Evolutionary conservation across 495 filamentous ascomycete species (phyloP), one percentile per base, ranked within the genome.

Genomic region (Lasiosphaeris hirsuta): DNA sequence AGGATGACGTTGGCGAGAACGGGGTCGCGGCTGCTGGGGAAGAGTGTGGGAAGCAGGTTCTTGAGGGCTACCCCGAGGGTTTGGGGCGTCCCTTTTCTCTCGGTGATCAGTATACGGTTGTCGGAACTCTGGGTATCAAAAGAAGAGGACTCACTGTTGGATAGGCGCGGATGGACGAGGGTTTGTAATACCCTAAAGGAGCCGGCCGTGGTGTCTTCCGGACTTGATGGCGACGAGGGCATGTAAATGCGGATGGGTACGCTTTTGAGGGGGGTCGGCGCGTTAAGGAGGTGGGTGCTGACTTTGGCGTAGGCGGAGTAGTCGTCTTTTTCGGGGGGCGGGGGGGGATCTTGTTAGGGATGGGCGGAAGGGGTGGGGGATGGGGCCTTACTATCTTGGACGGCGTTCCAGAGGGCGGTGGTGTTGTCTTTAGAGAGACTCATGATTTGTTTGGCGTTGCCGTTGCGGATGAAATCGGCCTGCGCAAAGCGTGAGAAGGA

Each of bases 401-500:
- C 87, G 4, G 90, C 81, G 55, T 85, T 83, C 95, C 95, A 97
- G 37, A 99, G 78, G 33, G 84, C 79, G 1, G 87, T 91, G 1
- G 90, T 95, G 64, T 97, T 85, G 34, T 92, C 88, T 70, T 91
- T 92, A 30, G 87, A 90, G 54, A 97, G 73, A 37, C 84, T 88
- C 95, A 97, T 97, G 57, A 97, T 92, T 36, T 85, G 87, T 67
- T 92, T 92, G 2, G 92, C 93, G 10, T 86, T 96, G 15, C 94
- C 92, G 57, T 96, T 92, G 36, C 94, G 84, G 35, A 96, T 76
- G 63, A 91, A 96, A 67, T 96, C 93, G 15, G 94, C 95, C 79
- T 87, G 52, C 54, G 60, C 11, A 33, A 13, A 13, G 15, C 7
- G 10, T n/a, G n/a, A 44, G 13, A 54, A 19, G 17, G 35, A 13